A percentile compares a stretch with the other conserved stretches of the same genome.
These are phyloP conservation scores for Arthrobotrys musiformis DNA, from an alignment of 2,329 filamentous ascomycete species.

Conservation along the genomic window DNA sequence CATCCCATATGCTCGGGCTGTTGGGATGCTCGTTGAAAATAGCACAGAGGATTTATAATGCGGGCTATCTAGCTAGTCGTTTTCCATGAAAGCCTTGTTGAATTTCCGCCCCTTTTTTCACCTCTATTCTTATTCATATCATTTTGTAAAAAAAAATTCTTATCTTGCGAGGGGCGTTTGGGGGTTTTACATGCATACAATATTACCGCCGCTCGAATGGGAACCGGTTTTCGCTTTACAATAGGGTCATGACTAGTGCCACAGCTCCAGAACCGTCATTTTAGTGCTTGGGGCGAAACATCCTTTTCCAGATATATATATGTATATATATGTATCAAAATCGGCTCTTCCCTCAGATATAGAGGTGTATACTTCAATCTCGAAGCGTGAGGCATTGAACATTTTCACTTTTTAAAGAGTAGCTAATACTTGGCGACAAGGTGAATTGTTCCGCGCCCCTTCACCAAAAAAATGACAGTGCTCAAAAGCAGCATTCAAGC, in stretches of 20 bases:
- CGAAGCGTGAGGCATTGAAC: too few relatives aligned
- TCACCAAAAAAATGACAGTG: too few relatives aligned
- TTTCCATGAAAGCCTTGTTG: neutral
- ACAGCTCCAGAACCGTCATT: neutral
- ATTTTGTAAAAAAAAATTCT: neutral
- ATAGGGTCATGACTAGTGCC: neutral
- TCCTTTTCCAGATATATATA: too few relatives aligned
- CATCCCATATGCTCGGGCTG: constrained; percentile 90
- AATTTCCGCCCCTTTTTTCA: neutral
- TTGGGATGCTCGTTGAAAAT: constrained; percentile 69
- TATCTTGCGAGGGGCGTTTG: constrained; percentile 2
- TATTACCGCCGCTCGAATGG: neutral
- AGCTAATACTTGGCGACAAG: too few relatives aligned
- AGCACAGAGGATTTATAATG: constrained; percentile 30
- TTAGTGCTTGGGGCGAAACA: neutral
- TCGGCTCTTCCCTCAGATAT: neutral
- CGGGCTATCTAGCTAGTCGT: neutral
- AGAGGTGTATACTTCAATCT: too few relatives aligned
- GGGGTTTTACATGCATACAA: neutral
- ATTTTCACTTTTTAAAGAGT: too few relatives aligned
- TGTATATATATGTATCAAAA: neutral
- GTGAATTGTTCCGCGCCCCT: too few relatives aligned
- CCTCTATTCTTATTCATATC: neutral
- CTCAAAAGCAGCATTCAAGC: too few relatives aligned
- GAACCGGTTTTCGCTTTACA: neutral